Evolutionary conservation across 768 basidiomycete genomes (phyloP).

Genomic region (Lactarius sanguifluus): DNA sequence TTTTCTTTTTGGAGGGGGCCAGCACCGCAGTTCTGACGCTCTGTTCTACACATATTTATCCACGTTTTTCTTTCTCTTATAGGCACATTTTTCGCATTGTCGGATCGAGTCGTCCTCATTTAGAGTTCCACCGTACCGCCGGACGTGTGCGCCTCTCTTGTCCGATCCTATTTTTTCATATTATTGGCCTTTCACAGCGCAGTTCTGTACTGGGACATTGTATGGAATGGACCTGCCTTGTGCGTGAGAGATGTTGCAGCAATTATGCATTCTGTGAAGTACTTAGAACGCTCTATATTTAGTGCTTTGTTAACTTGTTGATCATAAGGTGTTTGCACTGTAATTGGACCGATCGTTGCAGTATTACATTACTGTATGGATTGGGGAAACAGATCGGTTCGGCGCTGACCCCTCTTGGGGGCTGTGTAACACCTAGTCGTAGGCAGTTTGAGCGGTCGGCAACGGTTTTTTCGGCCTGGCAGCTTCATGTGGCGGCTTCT

Average conservation of each 20-base stretch:
- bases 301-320: not conserved
- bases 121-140: conserved; percentile 19
- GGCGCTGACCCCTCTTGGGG: not conserved
- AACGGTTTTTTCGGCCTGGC: not conserved
- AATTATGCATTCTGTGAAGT: not conserved
- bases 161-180: conserved; percentile 18
- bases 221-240: conserved; percentile 1
- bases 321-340: not conserved
- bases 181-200: conserved; percentile 11
- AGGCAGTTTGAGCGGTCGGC: not conserved
- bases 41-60: conserved; percentile 7
- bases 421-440: not conserved
- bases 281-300: not conserved
- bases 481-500: not conserved
- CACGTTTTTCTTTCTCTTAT: not conserved
- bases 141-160: conserved; percentile 16
- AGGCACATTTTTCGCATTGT: not conserved
- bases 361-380: not conserved
- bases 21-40: conserved; percentile 5
- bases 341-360: not conserved
- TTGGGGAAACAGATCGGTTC: not conserved
- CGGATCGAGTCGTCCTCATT: conserved; percentile 7
- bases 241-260: not conserved
- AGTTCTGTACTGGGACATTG: conserved; percentile 8
- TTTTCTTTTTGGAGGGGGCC: conserved; percentile 1